Evolutionary conservation across 108 stramenopile species (phyloP).

Genomic region (Seminavis robusta): DNA sequence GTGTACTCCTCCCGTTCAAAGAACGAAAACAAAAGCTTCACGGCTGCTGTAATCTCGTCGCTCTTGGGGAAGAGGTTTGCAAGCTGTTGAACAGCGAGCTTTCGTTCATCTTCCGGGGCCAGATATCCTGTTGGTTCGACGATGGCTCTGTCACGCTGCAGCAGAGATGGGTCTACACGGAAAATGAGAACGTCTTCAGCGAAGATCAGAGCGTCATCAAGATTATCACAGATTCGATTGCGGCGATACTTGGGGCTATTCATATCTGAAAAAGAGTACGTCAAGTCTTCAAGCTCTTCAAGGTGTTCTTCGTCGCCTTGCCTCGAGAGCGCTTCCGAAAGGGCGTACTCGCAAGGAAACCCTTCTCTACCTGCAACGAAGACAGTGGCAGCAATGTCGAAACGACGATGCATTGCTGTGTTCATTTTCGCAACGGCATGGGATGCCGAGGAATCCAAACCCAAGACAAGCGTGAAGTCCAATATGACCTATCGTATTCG

Average conservation of each 20-base stretch:
- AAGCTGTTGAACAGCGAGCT: slow-evolving; percentile 27
- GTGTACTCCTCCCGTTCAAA: slow-evolving; percentile 44
- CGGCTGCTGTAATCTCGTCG: slow-evolving; percentile 11
- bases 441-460: slow-evolving; percentile 68
- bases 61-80: slow-evolving; percentile 28
- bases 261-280: too few relatives aligned
- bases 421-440: slow-evolving; percentile 68
- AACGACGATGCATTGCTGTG: slow-evolving; percentile 26
- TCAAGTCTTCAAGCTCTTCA: too few relatives aligned
- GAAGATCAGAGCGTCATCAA: slow-evolving; percentile 60
- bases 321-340: slow-evolving; percentile 38
- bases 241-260: slow-evolving; percentile 4
- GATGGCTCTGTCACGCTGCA: slow-evolving; percentile 14
- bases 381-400: slow-evolving; percentile 33
- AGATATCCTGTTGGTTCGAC: too few relatives aligned
- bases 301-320: too few relatives aligned
- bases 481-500: too few relatives aligned
- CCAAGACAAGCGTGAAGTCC: slow-evolving; percentile 60
- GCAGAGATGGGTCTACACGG: slow-evolving; percentile 24
- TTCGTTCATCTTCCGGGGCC: slow-evolving; percentile 34
- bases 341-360: slow-evolving; percentile 51
- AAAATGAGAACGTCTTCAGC: slow-evolving; percentile 67
- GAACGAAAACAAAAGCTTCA: slow-evolving; percentile 19
- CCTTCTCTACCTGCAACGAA: slow-evolving; percentile 66
- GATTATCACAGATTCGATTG: slow-evolving; percentile 42